Conservation (phyloP, 2,329 filamentous ascomycete species). For the Fusarium sp. region DNA sequence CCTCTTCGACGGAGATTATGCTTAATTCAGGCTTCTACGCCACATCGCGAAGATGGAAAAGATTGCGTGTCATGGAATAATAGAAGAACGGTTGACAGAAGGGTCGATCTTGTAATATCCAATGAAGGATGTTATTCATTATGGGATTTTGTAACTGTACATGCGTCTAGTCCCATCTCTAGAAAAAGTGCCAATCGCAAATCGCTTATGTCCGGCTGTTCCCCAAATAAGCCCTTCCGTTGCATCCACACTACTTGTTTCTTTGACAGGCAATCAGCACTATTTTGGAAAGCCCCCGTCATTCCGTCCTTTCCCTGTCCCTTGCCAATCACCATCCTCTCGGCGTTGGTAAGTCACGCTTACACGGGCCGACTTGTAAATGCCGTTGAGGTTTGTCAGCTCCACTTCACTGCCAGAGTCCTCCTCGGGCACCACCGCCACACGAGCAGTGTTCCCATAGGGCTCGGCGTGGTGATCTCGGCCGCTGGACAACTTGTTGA, state of each 20-base stretch:
- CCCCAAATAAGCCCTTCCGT: not conserved
- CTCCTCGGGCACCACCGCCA: slow-evolving; percentile 28
- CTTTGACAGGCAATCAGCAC: not conserved
- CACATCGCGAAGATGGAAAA: not conserved
- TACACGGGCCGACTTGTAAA: slow-evolving; percentile 43
- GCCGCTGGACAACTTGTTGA: slow-evolving; percentile 41
- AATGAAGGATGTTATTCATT: not conserved
- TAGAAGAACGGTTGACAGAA: not conserved
- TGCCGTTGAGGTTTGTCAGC: slow-evolving; percentile 38
- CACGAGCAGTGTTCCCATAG: slow-evolving; percentile 24
- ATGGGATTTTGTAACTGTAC: not conserved
- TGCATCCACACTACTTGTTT: not conserved
- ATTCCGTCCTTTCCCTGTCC: not conserved
- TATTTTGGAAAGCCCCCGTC: not conserved
- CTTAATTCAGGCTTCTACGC: not conserved
- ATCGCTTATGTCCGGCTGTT: not conserved
- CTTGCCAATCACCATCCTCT: slow-evolving; percentile 14
- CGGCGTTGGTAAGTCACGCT: slow-evolving; percentile 38
- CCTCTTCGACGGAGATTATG: not conserved
- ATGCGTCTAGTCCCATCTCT: not conserved
- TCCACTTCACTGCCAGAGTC: slow-evolving; percentile 44
- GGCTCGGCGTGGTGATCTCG: slow-evolving; percentile 25
- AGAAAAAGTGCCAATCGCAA: not conserved
- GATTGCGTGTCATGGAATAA: not conserved
- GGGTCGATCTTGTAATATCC: not conserved